These are phyloP conservation scores for Coemansia sp. DNA, from an alignment of 192 early-diverging fungal species.

Conservation along the genomic window DNA sequence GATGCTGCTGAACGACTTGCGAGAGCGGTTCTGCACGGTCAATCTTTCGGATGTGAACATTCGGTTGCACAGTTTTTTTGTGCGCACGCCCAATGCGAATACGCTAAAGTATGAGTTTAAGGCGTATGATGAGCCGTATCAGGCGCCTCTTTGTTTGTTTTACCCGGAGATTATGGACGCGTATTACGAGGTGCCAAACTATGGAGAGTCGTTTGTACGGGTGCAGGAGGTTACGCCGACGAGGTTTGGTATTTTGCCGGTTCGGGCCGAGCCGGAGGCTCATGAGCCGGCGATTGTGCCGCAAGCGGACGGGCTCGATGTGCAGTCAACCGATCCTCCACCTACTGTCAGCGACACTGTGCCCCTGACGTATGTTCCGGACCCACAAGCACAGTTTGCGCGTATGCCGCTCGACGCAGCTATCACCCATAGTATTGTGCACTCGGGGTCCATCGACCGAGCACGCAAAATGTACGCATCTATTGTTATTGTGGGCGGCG, in stretches of 20 bases:
- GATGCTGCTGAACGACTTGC: conserved; percentile 74
- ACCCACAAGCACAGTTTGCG: conserved; percentile 31
- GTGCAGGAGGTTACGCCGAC: conserved; percentile 18
- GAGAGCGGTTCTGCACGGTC: conserved; percentile 81
- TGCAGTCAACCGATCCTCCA: no score
- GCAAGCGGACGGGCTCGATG: conserved; percentile 16
- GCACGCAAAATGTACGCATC: conserved; percentile 70
- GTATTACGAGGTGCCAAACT: conserved; percentile 31
- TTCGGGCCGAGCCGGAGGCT: conserved; percentile 19
- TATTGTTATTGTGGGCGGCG: conserved; percentile 85
- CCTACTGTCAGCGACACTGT: no score
- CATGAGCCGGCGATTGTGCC: conserved; percentile 28
- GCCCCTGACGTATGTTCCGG: conserved; percentile 21
- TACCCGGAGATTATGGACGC: conserved; percentile 55
- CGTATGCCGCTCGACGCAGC: conserved; percentile 65
- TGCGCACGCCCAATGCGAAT: conserved; percentile 63
- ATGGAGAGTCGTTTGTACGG: conserved; percentile 27
- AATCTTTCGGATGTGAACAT: conserved; percentile 82
- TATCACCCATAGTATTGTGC: conserved; percentile 67
- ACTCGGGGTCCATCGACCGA: conserved; percentile 67
- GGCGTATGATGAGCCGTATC: conserved; percentile 80
- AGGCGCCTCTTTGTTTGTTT: conserved; percentile 72
- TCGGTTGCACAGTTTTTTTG: conserved; percentile 78
- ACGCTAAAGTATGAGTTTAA: conserved; percentile 80
- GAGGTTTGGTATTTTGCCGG: conserved; percentile 45